Base-by-base conservation (phyloP, 345 rosid species). In the Chamaenerion angustifolium region DNA sequence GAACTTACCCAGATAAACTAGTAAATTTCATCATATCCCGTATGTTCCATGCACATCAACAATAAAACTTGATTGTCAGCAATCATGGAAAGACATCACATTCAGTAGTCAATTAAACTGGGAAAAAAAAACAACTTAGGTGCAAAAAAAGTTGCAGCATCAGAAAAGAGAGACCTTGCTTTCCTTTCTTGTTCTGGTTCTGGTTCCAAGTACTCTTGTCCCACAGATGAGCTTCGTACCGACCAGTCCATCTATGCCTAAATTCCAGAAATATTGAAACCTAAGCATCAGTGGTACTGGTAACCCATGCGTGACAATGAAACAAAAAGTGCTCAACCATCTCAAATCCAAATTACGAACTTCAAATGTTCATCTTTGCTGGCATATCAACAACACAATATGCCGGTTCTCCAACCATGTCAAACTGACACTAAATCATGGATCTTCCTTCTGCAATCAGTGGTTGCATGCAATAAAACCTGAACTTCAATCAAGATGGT, bases 191-290 rank as follows among this genome's bases (percentile, higher is more conserved):
- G 64, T 92, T 92, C 76, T 92, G 98, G 65, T 84, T 92, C 63
- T 92, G 96, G 70, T 92, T 92, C 98, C 95, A 92, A 2, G 98
- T 87, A 59, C 76, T 92, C 68, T 92, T 92, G 73, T 92, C 98
- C 98, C 98, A 92, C 57, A 92, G 96, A 49, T 92, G 98, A 76
- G 98, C 98, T 79, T 90, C 98, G 61, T 86, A 90, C 16, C 98
- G 86, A 65, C 96, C 98, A 43, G 98, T 92, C 98, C 98, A 92
- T 69, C 98, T 69, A 80, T 92, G 98, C 76, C 98, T 92, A 41
- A 41, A 56, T 16, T 51, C 35, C 56, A 63, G 43, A 51, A n/a
- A n/a, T n/a, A n/a, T n/a, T n/a, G n/a, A n/a, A n/a, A n/a, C n/a
- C n/a, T n/a, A n/a, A n/a, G n/a, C n/a, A n/a, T n/a, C n/a, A n/a